Conservation (phyloP, 2,329 filamentous ascomycete genomes). For the Pseudocercospora crystallina region DNA sequence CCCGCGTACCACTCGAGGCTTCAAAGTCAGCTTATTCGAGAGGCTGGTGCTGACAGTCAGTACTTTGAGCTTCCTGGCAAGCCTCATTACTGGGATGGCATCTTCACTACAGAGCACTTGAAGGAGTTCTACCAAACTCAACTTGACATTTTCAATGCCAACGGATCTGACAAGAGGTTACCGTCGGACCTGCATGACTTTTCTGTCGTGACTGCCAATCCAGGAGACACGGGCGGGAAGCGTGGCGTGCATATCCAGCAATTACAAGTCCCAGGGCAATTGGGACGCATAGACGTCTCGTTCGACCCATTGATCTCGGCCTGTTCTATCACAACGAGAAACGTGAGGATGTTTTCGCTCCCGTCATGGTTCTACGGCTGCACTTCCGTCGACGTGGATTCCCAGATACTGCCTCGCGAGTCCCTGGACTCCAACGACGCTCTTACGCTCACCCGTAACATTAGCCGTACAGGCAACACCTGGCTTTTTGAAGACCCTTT, state of each 20-base stretch:
- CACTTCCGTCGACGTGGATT: conserved; percentile 19
- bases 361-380: conserved; percentile 21
- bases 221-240: conserved; percentile 54
- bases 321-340: conserved; percentile 45
- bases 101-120: conserved; percentile 54
- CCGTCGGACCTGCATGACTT: conserved; percentile 41
- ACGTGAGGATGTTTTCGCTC: conserved; percentile 39
- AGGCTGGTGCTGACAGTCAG: conserved; percentile 42
- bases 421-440: not conserved
- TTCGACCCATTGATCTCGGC: conserved; percentile 23
- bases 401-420: conserved; percentile 3
- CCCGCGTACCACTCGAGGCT: conserved; percentile 58
- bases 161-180: conserved; percentile 10
- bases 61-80: conserved; percentile 53
- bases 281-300: conserved; percentile 50
- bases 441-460: not conserved
- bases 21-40: conserved; percentile 50
- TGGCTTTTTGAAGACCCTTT: conserved; percentile 5
- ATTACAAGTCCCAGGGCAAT: conserved; percentile 50
- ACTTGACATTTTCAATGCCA: conserved; percentile 28
- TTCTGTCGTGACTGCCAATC: conserved; percentile 51
- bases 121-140: conserved; percentile 48
- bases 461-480: not conserved
- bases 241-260: conserved; percentile 53
- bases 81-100: conserved; percentile 56